phyloP scores from a whole-genome alignment of 2,329 filamentous ascomycete species.

The Chalaropsis ovoidea region DNA sequence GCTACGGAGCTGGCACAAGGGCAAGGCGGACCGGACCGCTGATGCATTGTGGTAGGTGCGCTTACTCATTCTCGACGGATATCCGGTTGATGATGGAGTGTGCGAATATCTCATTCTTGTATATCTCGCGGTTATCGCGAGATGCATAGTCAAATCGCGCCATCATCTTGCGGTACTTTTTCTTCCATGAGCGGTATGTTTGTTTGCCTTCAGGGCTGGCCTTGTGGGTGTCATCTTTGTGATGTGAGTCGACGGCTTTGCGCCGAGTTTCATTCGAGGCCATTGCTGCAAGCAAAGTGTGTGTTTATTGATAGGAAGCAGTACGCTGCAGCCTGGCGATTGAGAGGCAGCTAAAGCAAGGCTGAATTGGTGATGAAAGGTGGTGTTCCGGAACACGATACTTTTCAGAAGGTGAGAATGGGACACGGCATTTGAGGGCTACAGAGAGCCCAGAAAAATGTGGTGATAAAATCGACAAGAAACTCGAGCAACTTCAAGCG shows the following conservation, averaged over 20 bases:
- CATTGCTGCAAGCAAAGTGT: conserved; percentile 12
- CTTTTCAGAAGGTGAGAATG: background rate
- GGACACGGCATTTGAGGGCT: background rate
- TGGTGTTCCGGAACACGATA: background rate
- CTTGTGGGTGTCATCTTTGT: conserved; percentile 30
- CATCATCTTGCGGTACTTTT: conserved; percentile 93
- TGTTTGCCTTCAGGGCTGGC: conserved; percentile 41
- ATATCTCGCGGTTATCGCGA: conserved; percentile 70
- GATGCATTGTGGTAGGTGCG: background rate
- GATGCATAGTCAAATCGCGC: conserved; percentile 66
- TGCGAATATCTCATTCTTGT: conserved; percentile 70
- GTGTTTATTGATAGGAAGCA: background rate
- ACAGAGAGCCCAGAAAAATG: background rate
- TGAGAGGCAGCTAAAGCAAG: background rate
- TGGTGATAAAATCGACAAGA: background rate
- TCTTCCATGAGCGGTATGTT: conserved; percentile 63
- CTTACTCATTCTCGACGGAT: conserved; percentile 86
- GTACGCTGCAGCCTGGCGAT: background rate
- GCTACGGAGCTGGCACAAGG: background rate
- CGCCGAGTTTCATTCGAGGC: conserved; percentile 22
- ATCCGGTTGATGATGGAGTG: conserved; percentile 71
- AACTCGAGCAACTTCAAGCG: background rate
- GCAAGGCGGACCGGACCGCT: too few relatives aligned
- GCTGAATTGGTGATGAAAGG: background rate
- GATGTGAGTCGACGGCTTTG: conserved; percentile 20